Evolutionary conservation across 2,329 filamentous ascomycete species (phyloP), one percentile per base, ranked within the genome.

Genomic region (Aureobasidium namibiae): DNA sequence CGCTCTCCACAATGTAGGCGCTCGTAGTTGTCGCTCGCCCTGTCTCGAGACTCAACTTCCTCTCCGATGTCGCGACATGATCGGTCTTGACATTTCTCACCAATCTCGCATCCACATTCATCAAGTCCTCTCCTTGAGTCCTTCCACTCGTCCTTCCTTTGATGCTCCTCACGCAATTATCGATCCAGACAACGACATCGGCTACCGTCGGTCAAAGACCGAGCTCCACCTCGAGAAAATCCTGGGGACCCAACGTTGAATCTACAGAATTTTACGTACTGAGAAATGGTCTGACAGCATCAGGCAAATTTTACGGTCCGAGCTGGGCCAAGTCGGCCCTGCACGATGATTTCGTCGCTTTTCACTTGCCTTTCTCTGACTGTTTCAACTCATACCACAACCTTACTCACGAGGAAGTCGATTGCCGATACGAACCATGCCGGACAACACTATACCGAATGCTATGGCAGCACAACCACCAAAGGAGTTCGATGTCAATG

Each of bases 361-460:
- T 54, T 54, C 36, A 54, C 50, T 54, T 54, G 50, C 50, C 50
- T n/a, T 42, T 54, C 36, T 41, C 11, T 54, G 50, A 31, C 50
- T 54, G 36, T 42, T 42, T 42, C 49, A 26, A 39, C 33, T 14
- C 49, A 39, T 49, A 49, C 45, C 16, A n/a, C 16, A 21, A 23
- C 23, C 26, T 26, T 10, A 36, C 9, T 24, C n/a, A n/a, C 23
- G 42, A 45, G 42, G 42, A 45, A 31, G n/a, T 31, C 36, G 11
- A 31, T 42, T 29, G 24, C 38, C 50, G 38, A 54, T 21, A 21
- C 7, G 14, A 16, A 14, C 36, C 50, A 54, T 54, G 50, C 36
- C 38, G 14, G 50, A 54, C 11, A 41, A 18, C 50, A 26, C n/a
- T 31, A 42, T 41, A 42, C 50, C 31, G 2, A 42, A 21, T 23